Base-by-base conservation (phyloP, 1,139 yeast genomes). In the Candida sojae region DNA sequence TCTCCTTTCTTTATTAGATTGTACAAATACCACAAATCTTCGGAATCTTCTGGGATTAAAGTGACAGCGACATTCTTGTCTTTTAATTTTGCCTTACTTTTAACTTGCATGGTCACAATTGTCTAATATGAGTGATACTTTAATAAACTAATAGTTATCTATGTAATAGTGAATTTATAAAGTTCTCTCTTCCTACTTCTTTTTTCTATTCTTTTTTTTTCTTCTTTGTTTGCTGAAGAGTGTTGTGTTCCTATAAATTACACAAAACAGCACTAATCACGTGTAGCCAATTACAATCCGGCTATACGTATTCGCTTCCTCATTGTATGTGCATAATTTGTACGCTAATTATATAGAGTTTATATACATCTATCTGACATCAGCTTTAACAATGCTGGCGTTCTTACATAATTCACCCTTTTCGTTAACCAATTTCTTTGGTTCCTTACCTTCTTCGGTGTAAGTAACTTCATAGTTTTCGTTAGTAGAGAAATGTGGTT, bases 21-120 rank as follows among this genome's bases (percentile, higher is more conserved):
- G 71, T 89, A 91, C 10, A 90, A 63, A 41, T 88, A 85, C 92
- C 97, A 93, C 53, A 93, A 74, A 64, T 93, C 99, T 59, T 93
- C 98, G 37, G 89, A 83, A 59, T 93, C 98, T 59, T 91, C 90
- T 0, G 97, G 93, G 3, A 82, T 71, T 13, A 92, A 66, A 0
- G 86, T 77, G 12, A 89, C 77, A 3, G 76, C 71, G 11, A 93
- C 96, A 56, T 84, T 77, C 49, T 79, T 74, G 57, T 86, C 90
- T 57, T 81, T 83, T 23, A 56, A 45, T 45, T 55, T 56, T 26
- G 48, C 57, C 31, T 50, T 54, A 29, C 49, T 54, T 39, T 53
- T 56, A 4, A 56, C 57, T 44, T 55, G 54, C 59, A 56, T 56
- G 26, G 40, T 44, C 21, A 17, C 21, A 17, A 17, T 2, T 17